Evolutionary conservation across 83 land plant species (phyloP).

Genomic region (Picea engelmannii): DNA sequence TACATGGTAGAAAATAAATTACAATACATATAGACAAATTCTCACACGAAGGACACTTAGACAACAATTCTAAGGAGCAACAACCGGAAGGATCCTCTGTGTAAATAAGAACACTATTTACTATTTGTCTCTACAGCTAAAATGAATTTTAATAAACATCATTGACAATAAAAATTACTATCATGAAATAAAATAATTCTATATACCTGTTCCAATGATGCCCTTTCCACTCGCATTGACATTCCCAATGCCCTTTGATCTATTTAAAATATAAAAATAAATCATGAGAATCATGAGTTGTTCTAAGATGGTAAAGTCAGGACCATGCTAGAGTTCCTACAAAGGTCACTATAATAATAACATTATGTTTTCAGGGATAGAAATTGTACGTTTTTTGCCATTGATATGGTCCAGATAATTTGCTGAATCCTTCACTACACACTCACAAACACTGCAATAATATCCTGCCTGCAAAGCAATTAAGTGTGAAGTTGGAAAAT

Average conservation of each 20-base stretch:
- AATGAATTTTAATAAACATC: no score
- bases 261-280: constrained; percentile 16
- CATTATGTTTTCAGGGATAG: not conserved
- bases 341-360: not conserved
- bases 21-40: no score
- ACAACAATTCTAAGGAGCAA: no score
- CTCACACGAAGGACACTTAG: no score
- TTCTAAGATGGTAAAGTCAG: not conserved
- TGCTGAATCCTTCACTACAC: constrained; percentile 98
- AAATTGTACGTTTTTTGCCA: constrained; percentile 91
- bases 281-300: not conserved
- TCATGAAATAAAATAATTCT: no score
- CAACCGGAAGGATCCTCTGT: no score
- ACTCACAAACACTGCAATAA: constrained; percentile 95
- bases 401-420: constrained; percentile 99
- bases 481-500: not conserved
- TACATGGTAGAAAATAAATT: no score
- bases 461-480: constrained; percentile 85
- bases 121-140: no score
- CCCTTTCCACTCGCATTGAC: constrained; percentile 98
- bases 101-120: no score
- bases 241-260: constrained; percentile 99
- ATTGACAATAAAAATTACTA: no score
- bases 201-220: constrained; percentile 85
- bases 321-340: not conserved